These are phyloP conservation scores for Linnemannia schmuckeri DNA, from an alignment of 192 early-diverging fungal genomes.

Conservation along the genomic window DNA sequence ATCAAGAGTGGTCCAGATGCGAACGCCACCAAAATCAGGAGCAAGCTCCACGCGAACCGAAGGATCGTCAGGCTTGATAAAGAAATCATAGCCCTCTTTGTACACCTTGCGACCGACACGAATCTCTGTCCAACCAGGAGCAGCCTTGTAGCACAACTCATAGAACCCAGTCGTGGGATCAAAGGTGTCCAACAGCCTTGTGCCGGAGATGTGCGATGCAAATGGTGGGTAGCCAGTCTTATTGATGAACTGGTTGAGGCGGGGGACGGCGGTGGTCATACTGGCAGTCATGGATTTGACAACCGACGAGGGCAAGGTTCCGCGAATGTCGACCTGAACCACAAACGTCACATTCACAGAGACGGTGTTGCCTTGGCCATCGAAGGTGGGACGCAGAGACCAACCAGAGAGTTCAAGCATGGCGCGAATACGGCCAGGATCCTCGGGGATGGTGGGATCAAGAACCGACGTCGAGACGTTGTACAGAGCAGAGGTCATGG, in stretches of 20 bases:
- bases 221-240: constrained; percentile 69
- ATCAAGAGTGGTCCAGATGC: constrained; percentile 52
- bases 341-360: constrained; percentile 61
- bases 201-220: constrained; percentile 61
- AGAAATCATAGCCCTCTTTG: constrained; percentile 61
- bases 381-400: constrained; percentile 61
- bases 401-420: constrained; percentile 65
- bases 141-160: constrained; percentile 58
- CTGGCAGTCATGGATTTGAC: constrained; percentile 59
- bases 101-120: constrained; percentile 58
- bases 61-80: constrained; percentile 55
- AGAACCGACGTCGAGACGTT: constrained; percentile 63
- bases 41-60: constrained; percentile 49
- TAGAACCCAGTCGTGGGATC: constrained; percentile 51
- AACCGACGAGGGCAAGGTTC: constrained; percentile 54
- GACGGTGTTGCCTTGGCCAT: constrained; percentile 54
- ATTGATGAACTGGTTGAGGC: constrained; percentile 60
- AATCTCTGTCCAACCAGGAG: constrained; percentile 63
- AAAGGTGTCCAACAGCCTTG: constrained; percentile 59
- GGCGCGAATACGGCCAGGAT: constrained; percentile 58
- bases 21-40: constrained; percentile 53
- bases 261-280: constrained; percentile 59
- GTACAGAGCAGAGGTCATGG: constrained; percentile 56
- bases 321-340: constrained; percentile 65
- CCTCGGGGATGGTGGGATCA: constrained; percentile 61